Evolutionary conservation across 106 monocot genomes (phyloP), one percentile per base, ranked within the genome.

Genomic region (Phalaenopsis aphrodite): DNA sequence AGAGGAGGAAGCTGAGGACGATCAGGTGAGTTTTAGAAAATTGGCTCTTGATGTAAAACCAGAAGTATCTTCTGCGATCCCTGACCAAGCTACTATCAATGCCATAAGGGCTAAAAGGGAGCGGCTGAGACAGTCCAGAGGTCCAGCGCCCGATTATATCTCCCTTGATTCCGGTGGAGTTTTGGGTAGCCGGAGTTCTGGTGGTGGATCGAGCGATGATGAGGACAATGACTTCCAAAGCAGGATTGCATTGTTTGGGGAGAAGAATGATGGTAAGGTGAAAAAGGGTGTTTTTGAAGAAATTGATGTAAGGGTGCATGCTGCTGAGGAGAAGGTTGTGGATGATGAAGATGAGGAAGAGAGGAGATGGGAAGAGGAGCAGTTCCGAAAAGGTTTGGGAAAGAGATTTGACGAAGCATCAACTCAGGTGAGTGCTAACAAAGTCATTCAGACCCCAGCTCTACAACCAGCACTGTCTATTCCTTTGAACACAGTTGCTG

Each of bases 321-420:
- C 77, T 38, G 15, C 49, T 72, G 91, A 80, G 46, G 37, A 48
- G 30, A 73, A 42, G 66, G 77, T 79, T 55, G 78, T 83, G 5
- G 85, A 68, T 75, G 91, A 94, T 8, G 96, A 97, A 6, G 93
- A 90, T 17, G 97, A 97, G 10, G 97, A 92, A 79, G 98, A 94
- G 79, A 90, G 88, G 80, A 94, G 84, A 80, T 98, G 98, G 98
- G 98, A 94, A 79, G 98, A 98, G 75, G 98, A 94, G 82, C 98
- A 98, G 74, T 89, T 94, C 57, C 85, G 94, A 79, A 98, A 98
- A 78, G 98, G 89, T 18, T 65, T 94, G 18, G 98, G 98, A 14
- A 94, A 89, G 82, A 89, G 94, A 65, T 76, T 98, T 38, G 92
- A 94, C 78, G 92, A 92, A 23, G 67, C 85, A 30, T 84, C 86